Conservation (phyloP, 768 basidiomycete species). For the Suillus clintonianus region DNA sequence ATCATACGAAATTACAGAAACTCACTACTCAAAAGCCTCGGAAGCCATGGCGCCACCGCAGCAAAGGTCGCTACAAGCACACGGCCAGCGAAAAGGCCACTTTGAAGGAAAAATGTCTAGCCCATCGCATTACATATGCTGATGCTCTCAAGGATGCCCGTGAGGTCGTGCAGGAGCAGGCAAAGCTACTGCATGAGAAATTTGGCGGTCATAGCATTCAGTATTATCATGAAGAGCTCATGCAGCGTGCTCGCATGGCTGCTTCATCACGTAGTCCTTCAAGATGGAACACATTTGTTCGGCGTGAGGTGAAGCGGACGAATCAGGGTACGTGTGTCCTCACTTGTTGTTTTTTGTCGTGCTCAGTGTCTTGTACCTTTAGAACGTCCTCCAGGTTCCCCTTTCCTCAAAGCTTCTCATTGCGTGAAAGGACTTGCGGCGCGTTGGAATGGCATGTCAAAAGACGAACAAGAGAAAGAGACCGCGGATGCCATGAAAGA, state of each 20-base stretch:
- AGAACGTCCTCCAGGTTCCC: neutral
- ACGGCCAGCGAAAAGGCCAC: neutral
- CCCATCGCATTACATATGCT: neutral
- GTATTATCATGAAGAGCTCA: neutral
- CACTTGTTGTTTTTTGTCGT: neutral
- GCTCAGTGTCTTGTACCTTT: neutral
- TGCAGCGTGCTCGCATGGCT: neutral
- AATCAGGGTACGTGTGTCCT: neutral
- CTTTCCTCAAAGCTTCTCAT: neutral
- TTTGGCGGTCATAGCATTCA: neutral
- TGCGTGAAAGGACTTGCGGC: neutral
- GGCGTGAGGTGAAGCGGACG: neutral
- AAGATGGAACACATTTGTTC: too few relatives aligned
- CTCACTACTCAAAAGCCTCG: neutral
- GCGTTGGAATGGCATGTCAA: neutral
- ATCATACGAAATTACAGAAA: too few relatives aligned
- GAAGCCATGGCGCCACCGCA: neutral
- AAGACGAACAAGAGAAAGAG: neutral
- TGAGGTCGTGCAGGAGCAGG: neutral
- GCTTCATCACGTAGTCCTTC: too few relatives aligned
- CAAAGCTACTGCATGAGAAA: neutral
- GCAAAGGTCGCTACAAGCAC: neutral
- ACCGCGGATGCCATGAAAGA: neutral
- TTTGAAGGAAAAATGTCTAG: neutral
- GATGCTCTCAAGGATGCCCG: neutral